phyloP scores from a whole-genome alignment of 805 yeast species.

The Candida adriatica region DNA sequence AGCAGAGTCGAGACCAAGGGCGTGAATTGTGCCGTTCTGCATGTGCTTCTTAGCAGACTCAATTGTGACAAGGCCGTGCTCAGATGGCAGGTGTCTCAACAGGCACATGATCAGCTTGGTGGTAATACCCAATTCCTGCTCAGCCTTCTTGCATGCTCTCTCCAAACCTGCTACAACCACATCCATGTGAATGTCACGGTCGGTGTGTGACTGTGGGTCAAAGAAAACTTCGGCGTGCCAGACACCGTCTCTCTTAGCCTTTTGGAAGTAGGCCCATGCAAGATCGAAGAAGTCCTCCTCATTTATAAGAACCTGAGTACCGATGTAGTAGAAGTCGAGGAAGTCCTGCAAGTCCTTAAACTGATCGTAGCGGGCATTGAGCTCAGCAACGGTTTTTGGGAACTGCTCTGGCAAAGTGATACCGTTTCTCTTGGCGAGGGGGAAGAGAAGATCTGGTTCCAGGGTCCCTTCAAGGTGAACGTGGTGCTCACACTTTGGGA shows the following conservation, averaged over 20 bases:
- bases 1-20: constrained; percentile 76
- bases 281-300: constrained; percentile 72
- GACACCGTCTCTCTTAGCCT: constrained; percentile 52
- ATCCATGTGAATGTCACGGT: constrained; percentile 54
- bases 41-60: constrained; percentile 45
- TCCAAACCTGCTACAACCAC: constrained; percentile 59
- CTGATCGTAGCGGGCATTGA: constrained; percentile 49
- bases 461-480: constrained; percentile 80
- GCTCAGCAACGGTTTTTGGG: constrained; percentile 52
- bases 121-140: constrained; percentile 50
- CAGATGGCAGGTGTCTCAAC: constrained; percentile 65
- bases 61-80: constrained; percentile 51
- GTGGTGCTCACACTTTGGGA: constrained; percentile 87
- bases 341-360: constrained; percentile 73
- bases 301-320: constrained; percentile 64
- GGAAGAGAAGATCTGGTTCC: constrained; percentile 67
- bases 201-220: constrained; percentile 81
- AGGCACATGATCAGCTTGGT: constrained; percentile 77
- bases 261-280: constrained; percentile 65
- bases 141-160: constrained; percentile 61
- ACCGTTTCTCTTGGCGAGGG: constrained; percentile 58
- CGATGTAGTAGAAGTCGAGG: constrained; percentile 71
- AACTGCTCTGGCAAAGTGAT: constrained; percentile 54
- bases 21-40: constrained; percentile 55
- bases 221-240: constrained; percentile 72